Base-by-base conservation (phyloP, 345 rosid species). In the Draba incana region DNA sequence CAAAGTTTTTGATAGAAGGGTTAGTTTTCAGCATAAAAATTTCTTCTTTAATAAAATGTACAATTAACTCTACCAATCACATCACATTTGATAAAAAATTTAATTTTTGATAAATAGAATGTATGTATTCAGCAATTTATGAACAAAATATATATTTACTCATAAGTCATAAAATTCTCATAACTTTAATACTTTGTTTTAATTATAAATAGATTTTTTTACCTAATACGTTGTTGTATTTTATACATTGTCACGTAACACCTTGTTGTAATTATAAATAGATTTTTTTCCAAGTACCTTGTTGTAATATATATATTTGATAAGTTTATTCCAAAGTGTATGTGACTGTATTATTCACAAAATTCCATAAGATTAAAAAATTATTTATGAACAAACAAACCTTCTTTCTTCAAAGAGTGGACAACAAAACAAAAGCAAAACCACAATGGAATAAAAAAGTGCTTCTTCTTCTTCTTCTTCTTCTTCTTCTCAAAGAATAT, bases 341-440 rank as follows among this genome's bases (percentile, higher is more conserved):
- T 25, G 72, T 66, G 77, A 74, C 77, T 74, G 77, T 74, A 23
- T 73, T 41, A 35, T 74, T 66, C 72, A 74, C 78, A 71, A 74
- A 55, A 30, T 73, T 0, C 33, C 48, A 10, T 39, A 3, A 74
- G 48, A 52, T 57, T 57, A 66, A 67, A 49, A 57, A 65, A 12
- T 0, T 13, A 42, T 23, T 49, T n/a, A 57, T n/a, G n/a, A n/a
- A n/a, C 20, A 47, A 72, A 57, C 70, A 64, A 48, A 65, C 9
- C 41, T 42, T 53, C 61, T 58, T 48, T 58, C 33, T 43, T 57
- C 24, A 15, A 20, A 66, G 72, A 67, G 64, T 74, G 78, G 78
- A 74, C 78, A 74, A 67, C 20, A 60, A 53, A 60, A 60, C 72
- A 67, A 64, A 74, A 60, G 68, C 57, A 61, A 67, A 37, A 61